A percentile compares a stretch with the other conserved stretches of the same genome.
phyloP scores from a whole-genome alignment of 495 filamentous ascomycete genomes.

The Podospora pseudopauciseta region DNA sequence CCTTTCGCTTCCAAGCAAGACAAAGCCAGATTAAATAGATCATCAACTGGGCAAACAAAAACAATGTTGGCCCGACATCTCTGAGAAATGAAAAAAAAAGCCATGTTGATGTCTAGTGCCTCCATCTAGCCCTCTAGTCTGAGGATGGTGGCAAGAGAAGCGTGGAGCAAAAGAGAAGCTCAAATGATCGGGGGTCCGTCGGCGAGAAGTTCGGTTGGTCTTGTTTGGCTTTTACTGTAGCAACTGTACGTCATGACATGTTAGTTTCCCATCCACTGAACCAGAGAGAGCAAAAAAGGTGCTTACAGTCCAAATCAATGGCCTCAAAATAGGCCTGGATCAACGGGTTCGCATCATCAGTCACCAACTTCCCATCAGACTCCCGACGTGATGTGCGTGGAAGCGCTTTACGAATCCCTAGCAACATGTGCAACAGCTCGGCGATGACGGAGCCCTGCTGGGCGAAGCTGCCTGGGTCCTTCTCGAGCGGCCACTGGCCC shows the following conservation, averaged over 20 bases:
- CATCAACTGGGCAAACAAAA: neutral
- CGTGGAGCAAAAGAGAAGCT: constrained; percentile 61
- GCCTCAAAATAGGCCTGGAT: constrained; percentile 58
- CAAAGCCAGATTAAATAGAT: neutral
- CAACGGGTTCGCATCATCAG: constrained; percentile 51
- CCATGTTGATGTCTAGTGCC: neutral
- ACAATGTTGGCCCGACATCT: neutral
- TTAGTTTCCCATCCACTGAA: neutral
- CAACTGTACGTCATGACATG: constrained; percentile 24
- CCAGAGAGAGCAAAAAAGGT: neutral
- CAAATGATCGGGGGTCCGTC: constrained; percentile 61
- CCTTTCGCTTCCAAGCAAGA: neutral
- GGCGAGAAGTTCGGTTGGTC: constrained; percentile 56
- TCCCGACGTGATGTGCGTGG: constrained; percentile 54
- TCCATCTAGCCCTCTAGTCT: constrained; percentile 15
- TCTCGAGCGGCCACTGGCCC: constrained; percentile 67
- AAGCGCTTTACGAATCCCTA: constrained; percentile 67
- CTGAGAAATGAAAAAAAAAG: neutral
- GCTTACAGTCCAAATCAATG: constrained; percentile 59
- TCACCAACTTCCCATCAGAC: constrained; percentile 53
- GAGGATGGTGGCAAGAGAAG: constrained; percentile 47
- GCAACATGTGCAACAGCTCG: constrained; percentile 68
- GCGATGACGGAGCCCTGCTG: constrained; percentile 70
- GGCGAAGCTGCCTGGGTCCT: constrained; percentile 59
- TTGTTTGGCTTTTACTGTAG: constrained; percentile 38